Evolutionary conservation across 2,329 filamentous ascomycete species (phyloP), one percentile per base, ranked within the genome.

Genomic region (Cordyceps militaris): DNA sequence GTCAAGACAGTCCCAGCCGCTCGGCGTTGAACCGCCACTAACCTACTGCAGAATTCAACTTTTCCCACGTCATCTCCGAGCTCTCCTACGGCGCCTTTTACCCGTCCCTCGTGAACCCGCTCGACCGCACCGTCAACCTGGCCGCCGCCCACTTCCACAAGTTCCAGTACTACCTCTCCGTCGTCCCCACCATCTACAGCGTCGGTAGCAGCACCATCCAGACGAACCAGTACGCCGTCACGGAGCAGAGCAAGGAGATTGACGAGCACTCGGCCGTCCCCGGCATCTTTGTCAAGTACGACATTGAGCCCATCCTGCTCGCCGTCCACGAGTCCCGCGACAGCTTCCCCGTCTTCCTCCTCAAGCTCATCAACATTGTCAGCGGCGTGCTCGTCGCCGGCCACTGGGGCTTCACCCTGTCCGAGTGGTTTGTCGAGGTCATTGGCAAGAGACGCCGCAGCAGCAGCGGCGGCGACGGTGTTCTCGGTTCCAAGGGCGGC

Each of bases 151-250:
- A 96, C 78, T 97, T 97, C 78, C 87, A 93, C 82, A 95, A 94
- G 74, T 97, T 91, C 77, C 94, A 99, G 74, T 99, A 99, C 81
- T 97, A 94, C 77, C 80, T 97, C 69, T 96, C 89, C 40, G 82
- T 99, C 38, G 94, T 99, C 2, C 94, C 94, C 2, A 99, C 94
- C 5, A 83, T 95, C 66, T 99, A 97, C 79, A 91, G 84, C 71
- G 80, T 87, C 60, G 79, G 79, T 48, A 70, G 73, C 32, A 81
- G 82, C 66, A 86, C 85, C 56, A 85, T 99, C 69, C 84, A 87
- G 73, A 97, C 94, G 16, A 99, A 99, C 78, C 94, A 99, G 73
- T 99, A 99, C 76, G 94, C 93, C 60, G 94, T 96, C 0, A 97
- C 92, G 0, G 90, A 92, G 69, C 92, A 97, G 76, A 87, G 82